Base-by-base conservation (phyloP, 1,284 basidiomycete species). In the Ceratobasidium sp. region DNA sequence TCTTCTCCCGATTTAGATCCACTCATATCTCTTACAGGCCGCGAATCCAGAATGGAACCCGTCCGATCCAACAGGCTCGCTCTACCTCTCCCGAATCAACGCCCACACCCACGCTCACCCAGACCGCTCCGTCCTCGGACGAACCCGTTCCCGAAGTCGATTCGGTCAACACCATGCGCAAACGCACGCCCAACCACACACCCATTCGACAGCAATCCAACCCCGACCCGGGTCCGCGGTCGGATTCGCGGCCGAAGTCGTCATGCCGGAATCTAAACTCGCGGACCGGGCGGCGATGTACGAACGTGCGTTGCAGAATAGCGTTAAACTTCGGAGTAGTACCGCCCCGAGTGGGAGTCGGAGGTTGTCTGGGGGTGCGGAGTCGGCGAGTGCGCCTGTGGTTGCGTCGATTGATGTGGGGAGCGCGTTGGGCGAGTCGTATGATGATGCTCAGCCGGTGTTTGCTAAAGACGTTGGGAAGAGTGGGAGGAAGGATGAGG, bases 11-110 rank as follows among this genome's bases (percentile, higher is more conserved):
- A n/a, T 23, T 44, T 18, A 5, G 53, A 3, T 42, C 64, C 46
- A 55, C 55, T 9, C 28, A 13, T 76, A 20, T 42, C 56, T 5
- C 55, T 53, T n/a, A 44, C 69, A 93, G 90, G 95, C 95, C 60
- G 93, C 95, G 15, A 95, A 98, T 86, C 97, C 97, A 12, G 95
- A 97, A 82, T 98, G 97, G 97, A 94, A 92, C 81, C 97, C 97
- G 0, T 88, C 90, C 1, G 96, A 98, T 84, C 94, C 95, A 0
- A 90, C 92, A 18, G 92, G 95, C 6, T 97, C 95, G 0, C 87
- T 97, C 15, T 97, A 96, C 84, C 90, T 97, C 63, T 94, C 90
- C 81, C 90, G 93, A 64, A 7, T 66, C 20, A 91, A 97, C 85
- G 86, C 92, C 80, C 89, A 80, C 78, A 86, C 92, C 80, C 89